Evolutionary conservation across 768 basidiomycete genomes (phyloP).

Genomic region (Boletus huronensis): DNA sequence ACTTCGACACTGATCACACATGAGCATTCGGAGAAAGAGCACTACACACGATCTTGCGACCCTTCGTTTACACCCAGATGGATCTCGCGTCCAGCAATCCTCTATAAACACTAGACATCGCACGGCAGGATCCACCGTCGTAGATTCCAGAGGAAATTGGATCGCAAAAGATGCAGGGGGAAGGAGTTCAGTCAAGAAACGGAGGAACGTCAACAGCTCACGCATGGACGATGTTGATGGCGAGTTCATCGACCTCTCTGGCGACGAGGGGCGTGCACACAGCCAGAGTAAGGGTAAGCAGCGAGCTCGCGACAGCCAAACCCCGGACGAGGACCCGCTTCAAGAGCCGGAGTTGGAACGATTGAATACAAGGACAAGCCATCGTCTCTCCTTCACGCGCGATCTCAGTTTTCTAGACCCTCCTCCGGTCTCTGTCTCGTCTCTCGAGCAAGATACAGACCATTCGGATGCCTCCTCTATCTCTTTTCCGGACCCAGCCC

Average conservation of each 20-base stretch:
- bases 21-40: conserved; percentile 37
- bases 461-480: conserved; percentile 7
- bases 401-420: conserved; percentile 56
- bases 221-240: conserved; percentile 25
- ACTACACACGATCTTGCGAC: conserved; percentile 65
- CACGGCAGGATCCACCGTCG: conserved; percentile 35
- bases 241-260: conserved; percentile 22
- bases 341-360: conserved; percentile 15
- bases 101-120: conserved; percentile 34
- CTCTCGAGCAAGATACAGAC: conserved; percentile 7
- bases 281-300: conserved; percentile 25
- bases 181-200: conserved; percentile 37
- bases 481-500: conserved; percentile 41
- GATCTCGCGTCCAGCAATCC: conserved; percentile 53
- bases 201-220: conserved; percentile 21
- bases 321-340: conserved; percentile 2
- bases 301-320: conserved; percentile 15
- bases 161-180: conserved; percentile 67
- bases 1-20: too few species aligned
- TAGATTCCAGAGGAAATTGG: conserved; percentile 58
- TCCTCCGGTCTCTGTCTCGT: conserved; percentile 12
- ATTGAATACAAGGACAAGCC: conserved; percentile 31
- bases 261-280: conserved; percentile 15
- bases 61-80: conserved; percentile 64
- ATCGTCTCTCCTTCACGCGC: conserved; percentile 43